These are phyloP conservation scores for Saccharomycopsis hybrid DNA, from an alignment of 1,139 yeast genomes.

Conservation along the genomic window DNA sequence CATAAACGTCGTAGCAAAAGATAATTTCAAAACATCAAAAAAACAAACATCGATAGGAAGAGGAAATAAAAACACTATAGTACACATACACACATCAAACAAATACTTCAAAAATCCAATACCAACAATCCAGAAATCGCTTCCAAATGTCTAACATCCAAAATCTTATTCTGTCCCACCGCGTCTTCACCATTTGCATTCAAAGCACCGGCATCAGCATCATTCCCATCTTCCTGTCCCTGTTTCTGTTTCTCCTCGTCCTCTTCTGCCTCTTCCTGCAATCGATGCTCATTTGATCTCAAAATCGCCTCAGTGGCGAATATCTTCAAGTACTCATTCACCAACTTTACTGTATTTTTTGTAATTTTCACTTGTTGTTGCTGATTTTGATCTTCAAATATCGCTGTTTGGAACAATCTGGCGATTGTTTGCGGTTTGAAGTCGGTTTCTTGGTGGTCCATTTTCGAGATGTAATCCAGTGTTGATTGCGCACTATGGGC, in stretches of 20 bases:
- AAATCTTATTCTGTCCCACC: slow-evolving; percentile 29
- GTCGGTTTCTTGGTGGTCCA: slow-evolving; percentile 8
- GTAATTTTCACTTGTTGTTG: slow-evolving; percentile 12
- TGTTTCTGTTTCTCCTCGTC: not conserved
- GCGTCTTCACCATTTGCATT: slow-evolving; percentile 3
- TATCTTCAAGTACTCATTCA: slow-evolving; percentile 45
- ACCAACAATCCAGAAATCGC: slow-evolving; percentile 49
- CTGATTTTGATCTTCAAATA: slow-evolving; percentile 1
- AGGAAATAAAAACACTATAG: no score
- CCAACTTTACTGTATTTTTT: slow-evolving; percentile 16
- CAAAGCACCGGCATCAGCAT: slow-evolving; percentile 23
- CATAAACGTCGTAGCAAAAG: no score
- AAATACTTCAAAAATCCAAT: slow-evolving; percentile 40
- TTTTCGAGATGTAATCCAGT: no score
- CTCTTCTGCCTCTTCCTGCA: slow-evolving; percentile 21
- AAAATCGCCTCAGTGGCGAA: slow-evolving; percentile 60
- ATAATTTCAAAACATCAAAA: no score
- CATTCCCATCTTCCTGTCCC: slow-evolving; percentile 23
- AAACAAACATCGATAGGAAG: no score
- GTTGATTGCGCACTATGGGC: no score
- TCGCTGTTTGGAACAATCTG: slow-evolving; percentile 16
- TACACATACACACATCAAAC: no score
- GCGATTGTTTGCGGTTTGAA: slow-evolving; percentile 20
- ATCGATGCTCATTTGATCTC: slow-evolving; percentile 47
- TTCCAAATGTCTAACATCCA: slow-evolving; percentile 48